Base-by-base conservation (phyloP, 1,139 yeast genomes). In the Pichia sp. region DNA sequence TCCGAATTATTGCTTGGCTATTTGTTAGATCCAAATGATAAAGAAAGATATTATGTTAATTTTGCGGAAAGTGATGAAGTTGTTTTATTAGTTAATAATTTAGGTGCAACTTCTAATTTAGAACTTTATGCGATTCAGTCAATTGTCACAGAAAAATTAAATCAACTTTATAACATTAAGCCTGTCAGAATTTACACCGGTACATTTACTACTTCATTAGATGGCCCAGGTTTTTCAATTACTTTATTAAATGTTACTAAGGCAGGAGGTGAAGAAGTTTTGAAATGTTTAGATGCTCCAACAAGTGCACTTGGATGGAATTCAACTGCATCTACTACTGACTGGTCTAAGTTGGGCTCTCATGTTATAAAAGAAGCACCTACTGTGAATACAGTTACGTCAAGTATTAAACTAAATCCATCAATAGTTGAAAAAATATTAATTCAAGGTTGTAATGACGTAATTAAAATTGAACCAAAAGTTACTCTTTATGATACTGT, bases 231-330 rank as follows among this genome's bases (percentile, higher is more conserved):
- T 1, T 86, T 87, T 63, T 82, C 94, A 30, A 73, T 87, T 48
- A 84, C 96, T 3, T 68, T 87, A 44, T 68, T 87, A 55, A 87
- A 86, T 59, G 78, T 76, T 39, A 65, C 86, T 0, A 71, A 72
- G 37, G 71, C 77, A 6, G 64, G 71, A 9, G 61, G 66, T 6
- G 59, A 62, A 22, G 58, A 65, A 24, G 62, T 78, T 10, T 60
- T 81, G 43, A 67, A 67, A 12, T 70, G 76, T 46, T 67, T 87
- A 50, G 94, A 86, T 59, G 69, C 75, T 3, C 82, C 81, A 41
- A 83, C 95, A 0, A 73, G 79, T 56, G 92, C 94, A 2, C 82
- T 90, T 9, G 96, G 85, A 24, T 87, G 97, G 97, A 82, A 72
- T 44, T 55, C 61, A 4, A 48, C 61, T 5, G 46, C 56, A 31